These are phyloP conservation scores for Vickermania spadyakhi DNA, from an alignment of 208 protist genomes.

Conservation along the genomic window DNA sequence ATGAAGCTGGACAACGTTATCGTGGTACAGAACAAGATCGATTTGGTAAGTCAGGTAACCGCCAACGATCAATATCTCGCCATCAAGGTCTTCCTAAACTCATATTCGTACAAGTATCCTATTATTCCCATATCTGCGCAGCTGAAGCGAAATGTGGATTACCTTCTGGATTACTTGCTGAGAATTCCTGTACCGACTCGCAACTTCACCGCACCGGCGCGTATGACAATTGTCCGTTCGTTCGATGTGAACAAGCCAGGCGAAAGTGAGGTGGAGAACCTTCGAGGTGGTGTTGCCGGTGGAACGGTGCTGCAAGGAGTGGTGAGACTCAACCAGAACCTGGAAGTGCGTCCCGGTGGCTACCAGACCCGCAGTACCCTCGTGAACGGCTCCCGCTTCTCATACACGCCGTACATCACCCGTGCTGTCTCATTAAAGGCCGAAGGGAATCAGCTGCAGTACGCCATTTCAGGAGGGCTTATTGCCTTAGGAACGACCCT, in stretches of 20 bases:
- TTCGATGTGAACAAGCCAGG: conserved; percentile 99
- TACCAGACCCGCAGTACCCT: conserved; percentile 53
- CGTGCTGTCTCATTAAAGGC: conserved; percentile 92
- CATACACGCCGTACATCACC: conserved; percentile 95
- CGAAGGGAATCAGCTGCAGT: conserved; percentile 98
- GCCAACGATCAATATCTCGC: conserved; percentile 95
- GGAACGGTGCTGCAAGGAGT: conserved; percentile 98
- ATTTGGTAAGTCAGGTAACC: conserved; percentile 96
- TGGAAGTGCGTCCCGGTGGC: conserved; percentile 99
- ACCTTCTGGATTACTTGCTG: conserved; percentile 96
- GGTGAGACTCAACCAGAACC: conserved; percentile 94
- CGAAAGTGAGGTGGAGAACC: conserved; percentile 88
- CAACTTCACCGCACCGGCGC: conserved; percentile 90
- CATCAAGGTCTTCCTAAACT: conserved; percentile 88
- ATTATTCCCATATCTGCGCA: conserved; percentile 99
- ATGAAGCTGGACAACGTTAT: conserved; percentile 98
- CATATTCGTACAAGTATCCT: conserved; percentile 91
- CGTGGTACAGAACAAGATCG: conserved; percentile 99
- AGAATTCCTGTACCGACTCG: conserved; percentile 97
- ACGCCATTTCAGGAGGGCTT: conserved; percentile 98
- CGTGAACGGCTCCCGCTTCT: conserved; percentile 83
- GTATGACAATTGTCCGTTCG: conserved; percentile 99
- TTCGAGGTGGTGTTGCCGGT: conserved; percentile 97
- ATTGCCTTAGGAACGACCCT: conserved; percentile 99
- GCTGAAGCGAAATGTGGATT: conserved; percentile 98